Evolutionary conservation across 1,139 yeast genomes (phyloP), one percentile per base, ranked within the genome.

Genomic region (Candida tropicalis): DNA sequence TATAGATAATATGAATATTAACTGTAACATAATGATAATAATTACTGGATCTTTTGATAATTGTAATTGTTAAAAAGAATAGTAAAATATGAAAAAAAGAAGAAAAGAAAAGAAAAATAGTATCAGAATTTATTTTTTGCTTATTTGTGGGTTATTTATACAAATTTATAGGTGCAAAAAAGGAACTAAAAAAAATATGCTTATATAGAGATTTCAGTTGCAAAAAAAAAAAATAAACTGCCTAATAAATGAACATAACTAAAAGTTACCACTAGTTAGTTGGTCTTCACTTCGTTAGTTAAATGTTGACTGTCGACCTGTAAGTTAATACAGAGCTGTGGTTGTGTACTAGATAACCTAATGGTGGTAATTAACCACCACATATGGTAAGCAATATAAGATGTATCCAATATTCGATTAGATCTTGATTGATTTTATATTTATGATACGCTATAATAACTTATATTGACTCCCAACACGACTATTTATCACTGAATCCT

Each of bases 1-100:
- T 13, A 40, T 13, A 4, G 39, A 35, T 22, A 39, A 32, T 6
- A 39, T 15, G 9, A 39, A 31, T 35, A 42, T 16, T 18, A 41
- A 36, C 16, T 36, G 42, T 26, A 32, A 27, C 37, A 42, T 31
- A 31, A 13, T 31, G 11, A 16, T 18, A 15, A 27, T 7, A 16
- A 10, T 9, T 17, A n/a, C 18, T 2, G 8, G 23, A n/a, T n/a
- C n/a, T n/a, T n/a, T 18, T 31, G 15, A 31, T 31, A 17, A 17
- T 15, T 18, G 24, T 4, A 18, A 12, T 27, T 11, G 12, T 15
- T n/a, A n/a, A 25, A 24, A 17, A 23, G 18, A 23, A 38, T 17
- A 26, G n/a, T 10, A 8, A 22, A 28, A 23, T 31, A 28, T 9
- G 28, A 28, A 28, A 20, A 29, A 35, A 35, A 18, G 29, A 29